Conservation (phyloP, 1,139 yeast species). For the Spathaspora sp. region DNA sequence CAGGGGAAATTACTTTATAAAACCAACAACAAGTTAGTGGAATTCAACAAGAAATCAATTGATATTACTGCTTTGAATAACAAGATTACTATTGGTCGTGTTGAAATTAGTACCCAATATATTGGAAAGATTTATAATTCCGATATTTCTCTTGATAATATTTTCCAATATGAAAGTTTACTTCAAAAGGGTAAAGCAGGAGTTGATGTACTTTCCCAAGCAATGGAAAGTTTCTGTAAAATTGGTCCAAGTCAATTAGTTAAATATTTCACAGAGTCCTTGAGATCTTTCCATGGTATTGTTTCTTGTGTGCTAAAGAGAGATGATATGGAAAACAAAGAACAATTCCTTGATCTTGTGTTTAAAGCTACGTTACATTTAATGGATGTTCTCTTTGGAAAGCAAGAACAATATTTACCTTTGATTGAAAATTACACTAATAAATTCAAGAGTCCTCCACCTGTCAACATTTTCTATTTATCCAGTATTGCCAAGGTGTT, state of each 20-base stretch:
- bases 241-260: conserved; percentile 49
- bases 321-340: conserved; percentile 4
- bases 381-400: conserved; percentile 63
- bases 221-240: conserved; percentile 40
- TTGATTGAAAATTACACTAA: conserved; percentile 50
- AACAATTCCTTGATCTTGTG: conserved; percentile 31
- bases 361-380: conserved; percentile 62
- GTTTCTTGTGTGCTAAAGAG: conserved; percentile 28
- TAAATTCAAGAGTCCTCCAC: conserved; percentile 37
- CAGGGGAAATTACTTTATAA: conserved; percentile 48
- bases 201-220: conserved; percentile 42
- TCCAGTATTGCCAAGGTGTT: conserved; percentile 48
- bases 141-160: conserved; percentile 55
- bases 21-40: conserved; percentile 42
- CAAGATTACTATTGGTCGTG: conserved; percentile 44
- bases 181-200: conserved; percentile 44
- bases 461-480: conserved; percentile 52
- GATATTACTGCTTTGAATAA: conserved; percentile 36
- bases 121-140: conserved; percentile 69
- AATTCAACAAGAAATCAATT: conserved; percentile 38
- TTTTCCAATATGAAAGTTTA: conserved; percentile 55
- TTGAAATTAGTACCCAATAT: conserved; percentile 63
- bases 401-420: conserved; percentile 62
- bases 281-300: conserved; percentile 45
- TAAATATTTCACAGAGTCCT: conserved; percentile 54